A percentile compares a stretch with the other conserved stretches of the same genome.
phyloP scores from a whole-genome alignment of 192 early-diverging fungal genomes.

The Gamsiella multidivaricata region DNA sequence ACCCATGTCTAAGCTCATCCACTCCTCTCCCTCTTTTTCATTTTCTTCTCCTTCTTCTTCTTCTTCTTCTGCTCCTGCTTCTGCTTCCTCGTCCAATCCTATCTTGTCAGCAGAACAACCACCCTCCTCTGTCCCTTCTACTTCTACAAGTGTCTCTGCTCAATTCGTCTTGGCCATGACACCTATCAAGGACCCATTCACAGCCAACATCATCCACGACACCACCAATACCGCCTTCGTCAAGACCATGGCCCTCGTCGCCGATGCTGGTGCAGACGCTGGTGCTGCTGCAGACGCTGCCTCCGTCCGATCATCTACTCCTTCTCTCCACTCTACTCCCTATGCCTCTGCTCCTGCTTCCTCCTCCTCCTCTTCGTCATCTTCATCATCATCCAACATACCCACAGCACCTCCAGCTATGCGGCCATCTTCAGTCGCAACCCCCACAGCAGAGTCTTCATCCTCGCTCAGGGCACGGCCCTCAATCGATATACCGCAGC shows the following conservation, averaged over 20 bases:
- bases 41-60: too few relatives aligned
- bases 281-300: slow-evolving; percentile 23
- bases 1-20: too few relatives aligned
- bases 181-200: slow-evolving; percentile 12
- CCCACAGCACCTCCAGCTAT: background rate
- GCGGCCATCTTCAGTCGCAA: background rate
- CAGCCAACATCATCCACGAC: slow-evolving; percentile 29
- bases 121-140: background rate
- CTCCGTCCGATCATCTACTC: slow-evolving; percentile 13
- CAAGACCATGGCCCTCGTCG: slow-evolving; percentile 28
- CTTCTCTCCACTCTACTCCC: slow-evolving; percentile 5
- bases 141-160: too few relatives aligned
- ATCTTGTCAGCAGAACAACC: too few relatives aligned
- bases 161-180: slow-evolving; percentile 11
- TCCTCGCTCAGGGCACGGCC: background rate
- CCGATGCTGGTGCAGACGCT: slow-evolving; percentile 19
- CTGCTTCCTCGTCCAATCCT: too few relatives aligned
- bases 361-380: slow-evolving; percentile 11
- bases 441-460: background rate
- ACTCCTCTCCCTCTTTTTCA: too few relatives aligned
- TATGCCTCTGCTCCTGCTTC: slow-evolving; percentile 3
- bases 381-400: slow-evolving; percentile 2
- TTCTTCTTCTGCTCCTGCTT: too few relatives aligned
- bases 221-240: slow-evolving; percentile 6
- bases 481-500: slow-evolving; percentile 31